A percentile compares a stretch with the other conserved stretches of the same genome.
phyloP scores from a whole-genome alignment of 106 monocot genomes.

The Iris macrosiphon region DNA sequence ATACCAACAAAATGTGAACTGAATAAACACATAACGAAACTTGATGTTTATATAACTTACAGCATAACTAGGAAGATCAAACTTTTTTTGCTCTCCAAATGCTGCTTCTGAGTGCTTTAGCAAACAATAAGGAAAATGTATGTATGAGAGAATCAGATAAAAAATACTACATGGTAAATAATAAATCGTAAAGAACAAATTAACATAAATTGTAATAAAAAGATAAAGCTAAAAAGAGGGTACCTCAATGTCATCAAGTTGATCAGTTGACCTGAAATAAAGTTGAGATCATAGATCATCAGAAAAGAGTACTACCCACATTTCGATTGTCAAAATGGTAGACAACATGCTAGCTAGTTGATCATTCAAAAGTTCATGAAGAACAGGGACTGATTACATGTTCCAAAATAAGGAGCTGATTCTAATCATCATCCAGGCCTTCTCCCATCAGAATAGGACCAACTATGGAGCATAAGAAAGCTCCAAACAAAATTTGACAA shows the following conservation, averaged over 20 bases:
- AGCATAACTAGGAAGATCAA: slow-evolving; percentile 56
- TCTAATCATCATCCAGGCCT: too few species aligned
- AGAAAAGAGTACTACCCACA: not conserved
- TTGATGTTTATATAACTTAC: slow-evolving; percentile 29
- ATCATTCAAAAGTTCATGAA: not conserved
- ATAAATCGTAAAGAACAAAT: not conserved
- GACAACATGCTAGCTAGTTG: not conserved
- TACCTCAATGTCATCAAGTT: slow-evolving; percentile 15
- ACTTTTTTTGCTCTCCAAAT: slow-evolving; percentile 29
- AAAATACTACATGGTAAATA: not conserved
- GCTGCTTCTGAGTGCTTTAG: slow-evolving; percentile 26
- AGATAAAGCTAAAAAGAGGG: not conserved
- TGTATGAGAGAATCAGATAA: not conserved
- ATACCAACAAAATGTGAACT: not conserved
- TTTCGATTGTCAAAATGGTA: not conserved
- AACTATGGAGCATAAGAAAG: too few species aligned
- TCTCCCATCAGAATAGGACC: too few species aligned
- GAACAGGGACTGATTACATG: not conserved
- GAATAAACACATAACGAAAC: not conserved
- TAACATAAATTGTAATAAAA: not conserved
- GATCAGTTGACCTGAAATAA: slow-evolving; percentile 28
- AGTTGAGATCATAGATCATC: not conserved
- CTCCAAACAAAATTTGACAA: too few species aligned
- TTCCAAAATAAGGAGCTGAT: not conserved
- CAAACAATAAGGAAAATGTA: not conserved